Evolutionary conservation across 768 basidiomycete species (phyloP), one percentile per base, ranked within the genome.

Genomic region (Cystofilobasidium capitatum): DNA sequence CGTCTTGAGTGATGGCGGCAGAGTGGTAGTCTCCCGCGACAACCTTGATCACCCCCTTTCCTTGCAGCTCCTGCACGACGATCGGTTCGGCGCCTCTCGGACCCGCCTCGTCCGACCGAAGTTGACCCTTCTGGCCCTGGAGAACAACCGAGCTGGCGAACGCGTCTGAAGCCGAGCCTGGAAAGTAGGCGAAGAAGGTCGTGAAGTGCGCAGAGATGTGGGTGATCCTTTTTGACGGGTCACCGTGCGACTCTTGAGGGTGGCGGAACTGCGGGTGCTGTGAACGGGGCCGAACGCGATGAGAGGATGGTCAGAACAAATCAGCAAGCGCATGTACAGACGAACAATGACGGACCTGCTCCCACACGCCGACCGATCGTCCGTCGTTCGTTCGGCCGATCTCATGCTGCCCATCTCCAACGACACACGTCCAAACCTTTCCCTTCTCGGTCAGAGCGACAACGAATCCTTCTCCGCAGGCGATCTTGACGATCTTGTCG

Each of bases 21-120:
- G 81, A 85, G 79, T 98, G 94, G 76, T 93, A 96, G 77, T 98
- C 94, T 7, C 94, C 94, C 60, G 91, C 40, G 16, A 59, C 66
- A 26, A 67, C 58, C 35, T 62, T 62, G 40, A 97, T 93, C 63
- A 97, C 83, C 42, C 82, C 80, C 71, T 79, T 83, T 71, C 88
- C 82, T 72, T 96, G 91, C 35, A 98, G 79, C 39, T 81, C 83
- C 0, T 87, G 85, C 5, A 88, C 80, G 66, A 91, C 79, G 39
- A 79, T 81, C n/a, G 87, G 89, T 66, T 74, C 72, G 1, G 59
- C 36, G 45, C 66, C 60, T 17, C 35, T 39, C 47, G 62, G 33
- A 16, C 42, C 45, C 3, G n/a, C 26, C n/a, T 42, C 51, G 24
- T 20, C 78, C 79, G 26, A 77, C 75, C 16, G 78, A 66, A 40